Conservation (phyloP, 2,329 filamentous ascomycete genomes). For the Fusarium cicatricum region DNA sequence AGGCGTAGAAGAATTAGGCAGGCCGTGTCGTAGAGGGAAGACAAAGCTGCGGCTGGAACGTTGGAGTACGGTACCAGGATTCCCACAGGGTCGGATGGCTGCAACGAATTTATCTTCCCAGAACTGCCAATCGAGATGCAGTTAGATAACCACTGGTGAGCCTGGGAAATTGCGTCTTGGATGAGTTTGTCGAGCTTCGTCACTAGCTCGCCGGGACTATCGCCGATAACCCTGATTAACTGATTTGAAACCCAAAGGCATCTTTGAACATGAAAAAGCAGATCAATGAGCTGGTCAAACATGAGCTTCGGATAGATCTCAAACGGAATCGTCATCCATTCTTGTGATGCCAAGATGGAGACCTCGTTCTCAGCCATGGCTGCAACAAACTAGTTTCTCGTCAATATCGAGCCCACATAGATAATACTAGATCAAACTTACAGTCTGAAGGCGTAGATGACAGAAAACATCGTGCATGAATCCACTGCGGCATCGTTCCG, state of each 20-base stretch:
- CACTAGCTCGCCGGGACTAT: not conserved
- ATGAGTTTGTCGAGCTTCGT: not conserved
- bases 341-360: constrained; percentile 5
- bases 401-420: no score
- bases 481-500: constrained; percentile 5
- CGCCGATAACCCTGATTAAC: not conserved
- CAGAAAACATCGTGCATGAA: constrained; percentile 18
- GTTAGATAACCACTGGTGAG: constrained; percentile 1
- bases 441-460: constrained; percentile 17
- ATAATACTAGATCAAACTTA: not conserved
- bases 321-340: constrained; percentile 18
- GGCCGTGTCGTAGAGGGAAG: constrained; percentile 10
- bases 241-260: constrained; percentile 7
- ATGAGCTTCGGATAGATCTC: constrained; percentile 6
- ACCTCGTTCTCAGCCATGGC: constrained; percentile 15
- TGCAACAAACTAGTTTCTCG: constrained; percentile 9
- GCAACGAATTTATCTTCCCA: not conserved
- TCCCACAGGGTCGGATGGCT: not conserved
- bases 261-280: constrained; percentile 6
- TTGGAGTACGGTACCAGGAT: not conserved
- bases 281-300: constrained; percentile 15
- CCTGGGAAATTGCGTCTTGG: not conserved
- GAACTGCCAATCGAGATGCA: not conserved
- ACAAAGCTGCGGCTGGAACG: constrained; percentile 3
- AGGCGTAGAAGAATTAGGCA: not conserved